Evolutionary conservation across 23 red algal species (phyloP), one percentile per base, ranked within the genome.

Genomic region (Gracilaria gracilis): DNA sequence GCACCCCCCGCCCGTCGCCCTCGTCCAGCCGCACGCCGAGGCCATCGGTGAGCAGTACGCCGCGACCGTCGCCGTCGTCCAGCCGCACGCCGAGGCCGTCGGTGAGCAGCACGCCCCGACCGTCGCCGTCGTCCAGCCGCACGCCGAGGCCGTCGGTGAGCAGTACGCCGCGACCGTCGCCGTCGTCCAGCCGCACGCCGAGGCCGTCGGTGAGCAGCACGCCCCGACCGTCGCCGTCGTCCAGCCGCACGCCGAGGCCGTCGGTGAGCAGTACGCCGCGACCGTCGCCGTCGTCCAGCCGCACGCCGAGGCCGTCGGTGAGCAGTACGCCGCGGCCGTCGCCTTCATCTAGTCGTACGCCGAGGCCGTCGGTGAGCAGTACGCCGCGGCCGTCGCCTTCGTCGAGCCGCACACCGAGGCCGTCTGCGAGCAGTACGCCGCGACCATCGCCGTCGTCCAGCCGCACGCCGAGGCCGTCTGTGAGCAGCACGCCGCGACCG

Each of bases 101-200:
- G 2, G 11, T 19, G 20, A 77, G 72, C 72, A 25, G 7, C 38
- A 77, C 40, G 3, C 39, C 72, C 8, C 50, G 72, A 32, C 69
- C 69, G 35, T 75, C 69, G 38, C 72, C 72, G 72, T 77, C 72
- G 72, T 31, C 72, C 39, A 49, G 39, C 25, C 40, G 72, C 69
- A 46, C 34, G 15, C 34, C 69, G 2, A 74, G 69, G 23, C 69
- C 69, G 4, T 77, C 72, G 2, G 27, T 24, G 24, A 67, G 62
- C 62, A 67, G 33, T 24, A 67, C 14, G 1, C 62, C 62, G 62
- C 33, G 62, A 29, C 58, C 69, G 20, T 44, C 33, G 39, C 72
- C 72, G 72, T 77, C 72, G 46, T 50, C 72, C n/a, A 77, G 72
- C 42, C 72, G 39, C 62, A 34, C 62, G 4, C 16, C 62, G 16